A percentile compares a stretch with the other conserved stretches of the same genome.
phyloP scores from a whole-genome alignment of 1,139 yeast species.

The Candida neerlandica region DNA sequence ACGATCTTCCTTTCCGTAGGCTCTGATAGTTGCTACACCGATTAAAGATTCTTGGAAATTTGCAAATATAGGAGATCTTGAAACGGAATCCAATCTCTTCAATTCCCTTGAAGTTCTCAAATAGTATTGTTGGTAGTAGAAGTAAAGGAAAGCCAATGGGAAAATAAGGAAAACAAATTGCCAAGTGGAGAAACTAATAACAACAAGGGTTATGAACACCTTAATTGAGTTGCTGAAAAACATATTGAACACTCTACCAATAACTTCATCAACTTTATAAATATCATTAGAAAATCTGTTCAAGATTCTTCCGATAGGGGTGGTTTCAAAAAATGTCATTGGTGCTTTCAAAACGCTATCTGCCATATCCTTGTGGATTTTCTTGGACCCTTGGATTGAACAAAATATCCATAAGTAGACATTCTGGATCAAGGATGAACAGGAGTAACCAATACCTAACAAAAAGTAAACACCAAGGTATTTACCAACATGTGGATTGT shows the following conservation, averaged over 20 bases:
- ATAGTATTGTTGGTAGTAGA: conserved; percentile 87
- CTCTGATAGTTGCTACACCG: conserved; percentile 89
- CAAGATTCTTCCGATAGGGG: conserved; percentile 92
- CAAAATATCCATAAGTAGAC: conserved; percentile 80
- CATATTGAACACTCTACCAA: conserved; percentile 82
- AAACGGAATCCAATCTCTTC: conserved; percentile 90
- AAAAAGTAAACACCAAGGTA: conserved; percentile 78
- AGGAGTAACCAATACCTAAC: conserved; percentile 66
- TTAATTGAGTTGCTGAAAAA: conserved; percentile 73
- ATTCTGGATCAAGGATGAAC: conserved; percentile 67
- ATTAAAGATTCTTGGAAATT: conserved; percentile 94
- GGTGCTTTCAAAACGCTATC: conserved; percentile 84
- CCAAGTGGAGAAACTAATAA: conserved; percentile 88
- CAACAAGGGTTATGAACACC: conserved; percentile 80
- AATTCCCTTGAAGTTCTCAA: conserved; percentile 89
- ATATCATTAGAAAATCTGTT: conserved; percentile 95
- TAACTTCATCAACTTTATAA: conserved; percentile 84
- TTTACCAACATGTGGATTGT: conserved; percentile 67
- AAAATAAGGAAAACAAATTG: conserved; percentile 70
- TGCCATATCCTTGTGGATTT: conserved; percentile 80
- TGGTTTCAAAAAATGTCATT: conserved; percentile 95
- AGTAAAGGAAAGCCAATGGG: conserved; percentile 73
- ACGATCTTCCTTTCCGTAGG: conserved; percentile 75
- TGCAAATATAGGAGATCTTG: conserved; percentile 92
- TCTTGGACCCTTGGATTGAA: conserved; percentile 79